Conservation (phyloP, 805 yeast species). For the Sugiyamaella boreocaroliniensis region DNA sequence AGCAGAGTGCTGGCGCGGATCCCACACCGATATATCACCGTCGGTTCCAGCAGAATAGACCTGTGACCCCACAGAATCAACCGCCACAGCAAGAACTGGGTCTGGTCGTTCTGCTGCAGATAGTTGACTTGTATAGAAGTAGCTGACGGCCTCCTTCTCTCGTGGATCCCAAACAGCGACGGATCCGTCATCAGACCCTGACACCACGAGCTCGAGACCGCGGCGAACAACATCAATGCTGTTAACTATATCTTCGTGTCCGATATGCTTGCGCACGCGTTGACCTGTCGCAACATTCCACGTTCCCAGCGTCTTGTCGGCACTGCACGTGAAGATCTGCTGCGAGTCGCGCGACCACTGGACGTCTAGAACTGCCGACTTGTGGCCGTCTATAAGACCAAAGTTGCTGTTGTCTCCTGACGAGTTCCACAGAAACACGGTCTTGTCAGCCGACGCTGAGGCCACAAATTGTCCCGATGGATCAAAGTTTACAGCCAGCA, state of each 20-base stretch:
- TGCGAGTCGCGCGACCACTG: constrained; percentile 46
- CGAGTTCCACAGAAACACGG: constrained; percentile 39
- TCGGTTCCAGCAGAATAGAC: constrained; percentile 64
- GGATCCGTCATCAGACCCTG: constrained; percentile 63
- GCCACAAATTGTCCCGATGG: constrained; percentile 46
- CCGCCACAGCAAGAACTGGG: constrained; percentile 53
- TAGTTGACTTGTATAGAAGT: constrained; percentile 27
- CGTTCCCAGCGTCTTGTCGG: constrained; percentile 54
- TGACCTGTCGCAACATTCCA: constrained; percentile 58
- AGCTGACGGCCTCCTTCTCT: constrained; percentile 38
- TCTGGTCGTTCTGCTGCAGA: constrained; percentile 28
- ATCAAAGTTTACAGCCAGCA: constrained; percentile 47
- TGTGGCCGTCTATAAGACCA: constrained; percentile 50
- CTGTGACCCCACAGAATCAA: constrained; percentile 35
- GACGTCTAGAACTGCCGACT: constrained; percentile 56
- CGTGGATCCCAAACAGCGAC: constrained; percentile 60
- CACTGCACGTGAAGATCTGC: constrained; percentile 44
- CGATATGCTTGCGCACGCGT: constrained; percentile 47
- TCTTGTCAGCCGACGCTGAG: constrained; percentile 52
- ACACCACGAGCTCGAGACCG: constrained; percentile 34
- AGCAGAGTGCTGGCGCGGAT: constrained; percentile 38
- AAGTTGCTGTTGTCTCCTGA: constrained; percentile 36
- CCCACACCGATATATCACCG: constrained; percentile 54
- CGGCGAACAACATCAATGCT: constrained; percentile 38
- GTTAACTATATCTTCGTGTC: constrained; percentile 50